phyloP scores from a whole-genome alignment of 1,284 basidiomycete genomes.

The Inonotus hispidus region DNA sequence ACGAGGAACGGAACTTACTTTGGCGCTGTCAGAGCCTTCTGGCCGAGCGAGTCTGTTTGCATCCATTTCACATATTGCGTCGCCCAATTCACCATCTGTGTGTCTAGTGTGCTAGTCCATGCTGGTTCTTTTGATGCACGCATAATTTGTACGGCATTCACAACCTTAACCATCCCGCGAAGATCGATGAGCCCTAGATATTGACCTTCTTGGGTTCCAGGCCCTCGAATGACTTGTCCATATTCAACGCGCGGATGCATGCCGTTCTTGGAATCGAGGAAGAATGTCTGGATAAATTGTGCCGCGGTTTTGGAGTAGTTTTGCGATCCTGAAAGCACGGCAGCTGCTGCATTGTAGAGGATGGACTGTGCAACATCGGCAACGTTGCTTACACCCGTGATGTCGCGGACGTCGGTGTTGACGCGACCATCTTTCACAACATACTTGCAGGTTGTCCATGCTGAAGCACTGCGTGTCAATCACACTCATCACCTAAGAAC shows the following conservation, averaged over 20 bases:
- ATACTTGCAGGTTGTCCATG: slow-evolving; percentile 59
- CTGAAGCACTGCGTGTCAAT: slow-evolving; percentile 26
- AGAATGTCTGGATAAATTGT: slow-evolving; percentile 50
- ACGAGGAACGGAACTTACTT: slow-evolving; percentile 40
- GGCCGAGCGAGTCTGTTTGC: slow-evolving; percentile 42
- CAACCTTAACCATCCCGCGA: slow-evolving; percentile 56
- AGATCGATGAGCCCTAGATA: slow-evolving; percentile 63
- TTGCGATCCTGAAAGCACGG: slow-evolving; percentile 38
- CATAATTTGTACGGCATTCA: slow-evolving; percentile 51
- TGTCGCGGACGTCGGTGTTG: slow-evolving; percentile 57
- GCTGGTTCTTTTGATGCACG: slow-evolving; percentile 42
- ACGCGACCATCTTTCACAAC: slow-evolving; percentile 50
- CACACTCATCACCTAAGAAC: slow-evolving; percentile 19
- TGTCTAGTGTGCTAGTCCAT: slow-evolving; percentile 53
- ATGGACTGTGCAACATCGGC: slow-evolving; percentile 53
- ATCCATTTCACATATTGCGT: slow-evolving; percentile 53
- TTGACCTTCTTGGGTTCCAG: slow-evolving; percentile 44
- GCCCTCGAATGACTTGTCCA: slow-evolving; percentile 61
- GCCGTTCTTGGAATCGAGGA: slow-evolving; percentile 48
- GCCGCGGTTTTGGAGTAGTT: slow-evolving; percentile 37
- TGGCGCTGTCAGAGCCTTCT: slow-evolving; percentile 41
- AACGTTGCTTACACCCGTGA: slow-evolving; percentile 51
- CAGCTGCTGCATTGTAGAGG: slow-evolving; percentile 57
- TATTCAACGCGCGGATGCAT: slow-evolving; percentile 71
- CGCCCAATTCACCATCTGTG: slow-evolving; percentile 44